phyloP scores from a whole-genome alignment of 2,329 filamentous ascomycete genomes.

The Lasiodiplodia theobromae region DNA sequence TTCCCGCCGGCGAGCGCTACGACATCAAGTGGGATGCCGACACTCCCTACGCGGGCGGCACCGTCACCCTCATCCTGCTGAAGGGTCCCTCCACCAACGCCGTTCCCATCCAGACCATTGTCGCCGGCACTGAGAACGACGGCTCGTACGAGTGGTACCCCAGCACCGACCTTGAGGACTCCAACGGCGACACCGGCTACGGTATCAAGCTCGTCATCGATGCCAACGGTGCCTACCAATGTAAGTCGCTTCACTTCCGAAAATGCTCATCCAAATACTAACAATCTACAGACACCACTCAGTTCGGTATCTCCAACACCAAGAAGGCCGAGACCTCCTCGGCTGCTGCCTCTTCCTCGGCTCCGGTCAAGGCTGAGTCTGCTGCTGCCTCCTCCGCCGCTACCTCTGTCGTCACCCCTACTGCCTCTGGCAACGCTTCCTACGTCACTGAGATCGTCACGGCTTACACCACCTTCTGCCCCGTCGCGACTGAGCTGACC shows the following conservation, averaged over 20 bases:
- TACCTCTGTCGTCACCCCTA: conserved; percentile 27
- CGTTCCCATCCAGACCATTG: conserved; percentile 58
- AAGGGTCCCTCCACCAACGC: conserved; percentile 65
- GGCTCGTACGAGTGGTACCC: conserved; percentile 65
- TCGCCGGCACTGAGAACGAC: conserved; percentile 59
- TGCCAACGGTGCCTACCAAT: conserved; percentile 66
- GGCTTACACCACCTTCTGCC: conserved; percentile 44
- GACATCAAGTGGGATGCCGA: conserved; percentile 65
- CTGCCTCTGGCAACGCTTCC: conserved; percentile 38
- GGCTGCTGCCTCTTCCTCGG: conserved; percentile 33
- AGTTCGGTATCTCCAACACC: conserved; percentile 65
- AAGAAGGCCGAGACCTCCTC: conserved; percentile 33
- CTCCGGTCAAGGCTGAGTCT: conserved; percentile 32
- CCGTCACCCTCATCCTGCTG: conserved; percentile 66
- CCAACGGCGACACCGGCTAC: conserved; percentile 59
- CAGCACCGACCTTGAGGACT: conserved; percentile 51
- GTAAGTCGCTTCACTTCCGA: conserved; percentile 35
- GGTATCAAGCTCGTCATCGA: conserved; percentile 69
- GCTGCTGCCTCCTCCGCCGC: conserved; percentile 19
- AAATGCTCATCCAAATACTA: background rate
- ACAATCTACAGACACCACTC: conserved; percentile 53
- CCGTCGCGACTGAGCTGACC: conserved; percentile 30
- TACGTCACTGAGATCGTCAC: conserved; percentile 43
- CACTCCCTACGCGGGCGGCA: conserved; percentile 47
- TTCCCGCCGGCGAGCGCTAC: conserved; percentile 63